A percentile compares a stretch with the other conserved stretches of the same genome.
phyloP scores from a whole-genome alignment of 2,329 filamentous ascomycete genomes.

The Neospermospora avenae region DNA sequence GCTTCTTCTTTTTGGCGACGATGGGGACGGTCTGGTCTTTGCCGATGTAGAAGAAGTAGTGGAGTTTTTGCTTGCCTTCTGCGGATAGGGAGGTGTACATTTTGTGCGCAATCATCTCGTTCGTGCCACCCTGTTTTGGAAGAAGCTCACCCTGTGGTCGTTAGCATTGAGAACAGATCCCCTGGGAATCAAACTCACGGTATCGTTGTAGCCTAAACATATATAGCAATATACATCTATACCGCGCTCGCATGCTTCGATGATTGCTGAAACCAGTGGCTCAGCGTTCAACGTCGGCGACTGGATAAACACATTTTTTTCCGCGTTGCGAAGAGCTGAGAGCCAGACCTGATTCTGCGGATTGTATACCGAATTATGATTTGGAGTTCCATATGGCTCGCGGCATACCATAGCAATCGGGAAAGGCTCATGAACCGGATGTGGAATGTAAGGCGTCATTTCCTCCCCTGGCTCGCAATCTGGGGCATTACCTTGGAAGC shows the following conservation, averaged over 20 bases:
- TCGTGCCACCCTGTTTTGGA: slow-evolving; percentile 71
- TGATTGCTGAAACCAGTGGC: slow-evolving; percentile 60
- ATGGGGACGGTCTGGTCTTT: slow-evolving; percentile 70
- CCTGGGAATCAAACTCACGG: slow-evolving; percentile 38
- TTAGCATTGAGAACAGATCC: neutral
- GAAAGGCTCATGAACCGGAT: slow-evolving; percentile 51
- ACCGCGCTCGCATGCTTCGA: slow-evolving; percentile 63
- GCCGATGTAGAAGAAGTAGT: slow-evolving; percentile 68
- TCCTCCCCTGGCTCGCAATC: slow-evolving; percentile 49
- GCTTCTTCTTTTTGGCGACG: slow-evolving; percentile 59
- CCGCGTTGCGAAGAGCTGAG: slow-evolving; percentile 63
- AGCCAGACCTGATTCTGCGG: slow-evolving; percentile 77
- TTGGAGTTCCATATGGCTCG: slow-evolving; percentile 62
- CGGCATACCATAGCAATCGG: slow-evolving; percentile 72
- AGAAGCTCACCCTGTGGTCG: slow-evolving; percentile 62
- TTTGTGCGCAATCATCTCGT: slow-evolving; percentile 64
- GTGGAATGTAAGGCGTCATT: slow-evolving; percentile 65
- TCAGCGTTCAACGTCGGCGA: slow-evolving; percentile 74
- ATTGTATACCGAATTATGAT: slow-evolving; percentile 56
- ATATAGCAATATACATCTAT: slow-evolving; percentile 68
- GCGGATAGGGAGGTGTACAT: slow-evolving; percentile 54
- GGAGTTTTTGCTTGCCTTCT: slow-evolving; percentile 47
- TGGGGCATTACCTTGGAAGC: slow-evolving; percentile 50
- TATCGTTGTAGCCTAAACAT: slow-evolving; percentile 76
- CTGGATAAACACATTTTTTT: slow-evolving; percentile 68